A percentile compares a stretch with the other conserved stretches of the same genome.
phyloP scores from a whole-genome alignment of 495 filamentous ascomycete species.

The Tuber umbilicatum region DNA sequence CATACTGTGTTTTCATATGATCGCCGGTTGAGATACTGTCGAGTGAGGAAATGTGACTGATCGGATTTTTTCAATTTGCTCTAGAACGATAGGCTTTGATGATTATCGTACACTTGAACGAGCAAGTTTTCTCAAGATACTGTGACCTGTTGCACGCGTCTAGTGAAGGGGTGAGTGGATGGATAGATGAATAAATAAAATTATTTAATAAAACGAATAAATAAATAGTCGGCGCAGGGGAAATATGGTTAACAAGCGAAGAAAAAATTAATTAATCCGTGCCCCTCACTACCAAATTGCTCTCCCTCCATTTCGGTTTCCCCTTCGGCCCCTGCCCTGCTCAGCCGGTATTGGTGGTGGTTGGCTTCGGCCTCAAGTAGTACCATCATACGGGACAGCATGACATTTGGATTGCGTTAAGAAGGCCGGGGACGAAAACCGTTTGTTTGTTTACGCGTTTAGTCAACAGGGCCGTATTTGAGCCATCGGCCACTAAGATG shows the following conservation, averaged over 20 bases:
- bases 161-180: not conserved
- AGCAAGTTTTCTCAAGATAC: not conserved
- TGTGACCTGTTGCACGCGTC: not conserved
- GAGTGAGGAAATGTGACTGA: not conserved
- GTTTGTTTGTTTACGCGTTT: conserved; percentile 16
- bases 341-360: conserved; percentile 22
- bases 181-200: not conserved
- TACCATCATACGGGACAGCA: conserved; percentile 5
- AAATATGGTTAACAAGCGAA: conserved; percentile 10
- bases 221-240: not conserved
- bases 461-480: conserved; percentile 32
- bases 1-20: not conserved
- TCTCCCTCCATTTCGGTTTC: conserved; percentile 10
- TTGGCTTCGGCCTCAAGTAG: conserved; percentile 15
- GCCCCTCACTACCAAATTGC: conserved; percentile 8
- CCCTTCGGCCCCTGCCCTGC: not conserved
- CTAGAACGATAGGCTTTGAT: not conserved
- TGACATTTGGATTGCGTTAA: conserved; percentile 3
- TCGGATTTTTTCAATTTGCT: not conserved
- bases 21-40: not conserved
- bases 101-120: not conserved
- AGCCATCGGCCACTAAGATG: conserved; percentile 25
- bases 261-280: conserved; percentile 25
- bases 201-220: too few species aligned
- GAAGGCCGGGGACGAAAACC: conserved; percentile 1